Evolutionary conservation across 2,329 filamentous ascomycete species (phyloP).

Genomic region (Penicillium sp.): DNA sequence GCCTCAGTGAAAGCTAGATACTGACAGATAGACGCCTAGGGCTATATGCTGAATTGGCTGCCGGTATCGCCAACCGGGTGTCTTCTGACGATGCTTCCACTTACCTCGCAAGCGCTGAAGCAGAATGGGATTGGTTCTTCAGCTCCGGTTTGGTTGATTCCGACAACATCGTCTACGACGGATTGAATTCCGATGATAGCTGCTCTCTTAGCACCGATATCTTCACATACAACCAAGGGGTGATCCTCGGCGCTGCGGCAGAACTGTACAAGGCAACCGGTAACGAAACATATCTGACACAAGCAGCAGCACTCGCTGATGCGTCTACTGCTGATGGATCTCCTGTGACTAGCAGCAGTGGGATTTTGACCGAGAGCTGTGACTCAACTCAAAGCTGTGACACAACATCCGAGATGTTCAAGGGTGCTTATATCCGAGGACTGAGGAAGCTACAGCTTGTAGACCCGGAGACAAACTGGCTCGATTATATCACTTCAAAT

Average conservation of each 20-base stretch:
- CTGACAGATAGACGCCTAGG: background rate
- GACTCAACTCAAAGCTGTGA: constrained; percentile 43
- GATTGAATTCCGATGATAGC: constrained; percentile 3
- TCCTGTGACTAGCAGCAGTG: constrained; percentile 25
- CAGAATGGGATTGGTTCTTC: constrained; percentile 12
- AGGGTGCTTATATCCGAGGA: constrained; percentile 63
- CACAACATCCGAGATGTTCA: constrained; percentile 57
- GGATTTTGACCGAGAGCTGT: constrained; percentile 50
- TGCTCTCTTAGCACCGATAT: constrained; percentile 3
- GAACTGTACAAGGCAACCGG: constrained; percentile 13
- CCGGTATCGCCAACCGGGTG: constrained; percentile 11
- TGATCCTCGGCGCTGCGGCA: constrained; percentile 13
- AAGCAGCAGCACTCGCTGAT: constrained; percentile 44
- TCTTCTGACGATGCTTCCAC: background rate
- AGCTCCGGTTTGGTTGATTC: constrained; percentile 8
- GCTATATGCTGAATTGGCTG: constrained; percentile 12
- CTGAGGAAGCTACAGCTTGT: constrained; percentile 52
- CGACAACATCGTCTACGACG: constrained; percentile 8
- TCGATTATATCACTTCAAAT: constrained; percentile 54
- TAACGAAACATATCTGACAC: constrained; percentile 28
- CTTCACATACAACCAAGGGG: constrained; percentile 13
- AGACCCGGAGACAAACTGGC: constrained; percentile 46
- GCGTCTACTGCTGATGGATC: constrained; percentile 40
- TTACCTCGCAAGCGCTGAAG: constrained; percentile 5
- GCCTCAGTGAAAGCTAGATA: background rate